Evolutionary conservation across 257 asterid genomes (phyloP).

Genomic region (Lycium ferocissimum): DNA sequence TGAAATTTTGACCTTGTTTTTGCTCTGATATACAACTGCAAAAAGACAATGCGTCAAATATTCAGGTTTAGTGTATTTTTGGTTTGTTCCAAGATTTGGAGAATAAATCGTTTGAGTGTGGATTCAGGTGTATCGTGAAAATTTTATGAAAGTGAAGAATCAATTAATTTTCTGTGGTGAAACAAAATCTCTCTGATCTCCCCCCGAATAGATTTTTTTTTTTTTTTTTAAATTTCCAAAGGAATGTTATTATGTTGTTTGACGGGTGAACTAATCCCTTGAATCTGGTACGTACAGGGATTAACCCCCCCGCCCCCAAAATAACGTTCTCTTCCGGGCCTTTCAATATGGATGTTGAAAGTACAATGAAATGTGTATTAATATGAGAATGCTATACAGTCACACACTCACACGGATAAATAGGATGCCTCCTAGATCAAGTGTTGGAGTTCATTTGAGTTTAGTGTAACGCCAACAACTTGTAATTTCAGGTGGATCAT

Average conservation of each 20-base stretch:
- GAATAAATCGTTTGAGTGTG: neutral
- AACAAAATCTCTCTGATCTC: neutral
- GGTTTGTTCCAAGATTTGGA: neutral
- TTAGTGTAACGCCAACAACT: constrained; percentile 23
- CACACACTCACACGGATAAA: neutral
- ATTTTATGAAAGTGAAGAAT: neutral
- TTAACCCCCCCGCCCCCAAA: neutral
- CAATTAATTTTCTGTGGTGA: neutral
- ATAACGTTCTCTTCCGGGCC: neutral
- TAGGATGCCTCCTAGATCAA: neutral
- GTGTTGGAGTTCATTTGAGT: neutral
- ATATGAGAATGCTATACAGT: neutral
- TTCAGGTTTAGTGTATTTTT: neutral
- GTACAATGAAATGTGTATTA: constrained; percentile 2
- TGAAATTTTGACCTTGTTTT: neutral
- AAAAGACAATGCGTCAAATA: neutral
- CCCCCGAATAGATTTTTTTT: too few relatives aligned
- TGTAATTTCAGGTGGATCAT: constrained; percentile 82
- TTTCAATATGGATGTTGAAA: neutral
- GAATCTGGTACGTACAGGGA: too few relatives aligned
- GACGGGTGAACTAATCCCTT: too few relatives aligned
- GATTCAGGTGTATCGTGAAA: neutral
- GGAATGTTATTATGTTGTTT: too few relatives aligned
- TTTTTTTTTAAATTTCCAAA: too few relatives aligned
- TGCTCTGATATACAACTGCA: neutral